Percentiles rank a stretch among this genome's conserved stretches.
These are phyloP conservation scores for Globisporangium splendens DNA, from an alignment of 352 stramenopile genomes.

Conservation along the genomic window DNA sequence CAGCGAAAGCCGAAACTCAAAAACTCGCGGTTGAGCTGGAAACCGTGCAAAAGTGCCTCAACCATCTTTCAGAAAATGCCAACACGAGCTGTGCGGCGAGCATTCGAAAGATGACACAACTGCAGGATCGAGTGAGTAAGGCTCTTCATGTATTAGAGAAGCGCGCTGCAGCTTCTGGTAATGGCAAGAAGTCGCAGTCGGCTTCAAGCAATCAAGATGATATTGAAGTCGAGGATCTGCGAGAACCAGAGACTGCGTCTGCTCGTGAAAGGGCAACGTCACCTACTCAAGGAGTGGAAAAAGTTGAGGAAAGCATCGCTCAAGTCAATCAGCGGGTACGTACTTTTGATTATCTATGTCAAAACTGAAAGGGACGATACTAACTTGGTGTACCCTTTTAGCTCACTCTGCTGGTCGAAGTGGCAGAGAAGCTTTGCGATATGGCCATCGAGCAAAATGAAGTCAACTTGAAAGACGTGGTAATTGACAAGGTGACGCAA, in stretches of 20 bases:
- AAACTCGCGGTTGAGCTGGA: slow-evolving; percentile 76
- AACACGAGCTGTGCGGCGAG: slow-evolving; percentile 50
- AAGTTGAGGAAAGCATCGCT: slow-evolving; percentile 67
- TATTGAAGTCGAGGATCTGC: slow-evolving; percentile 43
- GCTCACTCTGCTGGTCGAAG: slow-evolving; percentile 51
- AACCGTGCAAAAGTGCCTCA: slow-evolving; percentile 58
- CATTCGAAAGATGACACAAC: slow-evolving; percentile 50
- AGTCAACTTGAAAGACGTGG: slow-evolving; percentile 65
- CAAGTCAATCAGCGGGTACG: slow-evolving; percentile 62
- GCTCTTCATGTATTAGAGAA: slow-evolving; percentile 68
- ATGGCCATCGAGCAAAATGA: slow-evolving; percentile 75
- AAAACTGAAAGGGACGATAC: no score
- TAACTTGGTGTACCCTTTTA: slow-evolving; percentile 12
- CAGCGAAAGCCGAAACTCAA: slow-evolving; percentile 78
- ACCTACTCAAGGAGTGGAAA: slow-evolving; percentile 40
- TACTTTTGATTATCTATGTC: background rate
- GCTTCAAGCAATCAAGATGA: slow-evolving; percentile 23
- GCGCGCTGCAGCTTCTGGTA: slow-evolving; percentile 23
- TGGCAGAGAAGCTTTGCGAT: slow-evolving; percentile 69
- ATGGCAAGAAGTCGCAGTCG: slow-evolving; percentile 21
- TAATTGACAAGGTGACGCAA: slow-evolving; percentile 58
- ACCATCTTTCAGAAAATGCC: slow-evolving; percentile 48
- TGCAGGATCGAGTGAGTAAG: slow-evolving; percentile 70
- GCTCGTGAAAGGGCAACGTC: slow-evolving; percentile 28
- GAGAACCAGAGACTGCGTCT: slow-evolving; percentile 36